Percentiles rank a stretch among this genome's conserved stretches.
These are phyloP conservation scores for Candida broadrunensis DNA, from an alignment of 805 yeast genomes.

Conservation along the genomic window DNA sequence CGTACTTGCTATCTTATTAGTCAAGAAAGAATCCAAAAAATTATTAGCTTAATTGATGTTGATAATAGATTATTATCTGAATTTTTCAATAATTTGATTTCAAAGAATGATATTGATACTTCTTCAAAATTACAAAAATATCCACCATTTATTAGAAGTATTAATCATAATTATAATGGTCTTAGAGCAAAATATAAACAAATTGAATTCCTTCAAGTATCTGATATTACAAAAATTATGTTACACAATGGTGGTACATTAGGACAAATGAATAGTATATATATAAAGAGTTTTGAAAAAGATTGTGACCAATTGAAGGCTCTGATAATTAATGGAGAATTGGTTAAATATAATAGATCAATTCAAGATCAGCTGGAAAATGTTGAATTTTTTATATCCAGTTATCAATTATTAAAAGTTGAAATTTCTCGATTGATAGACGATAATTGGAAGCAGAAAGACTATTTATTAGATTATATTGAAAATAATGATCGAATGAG, in stretches of 20 bases:
- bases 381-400: constrained; percentile 42
- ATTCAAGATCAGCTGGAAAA: constrained; percentile 68
- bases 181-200: constrained; percentile 17
- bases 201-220: constrained; percentile 16
- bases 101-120: constrained; percentile 38
- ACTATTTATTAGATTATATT: constrained; percentile 59
- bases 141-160: constrained; percentile 25
- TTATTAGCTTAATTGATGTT: constrained; percentile 11
- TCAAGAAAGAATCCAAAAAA: constrained; percentile 18
- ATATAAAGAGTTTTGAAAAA: constrained; percentile 31
- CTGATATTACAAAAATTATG: constrained; percentile 31
- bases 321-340: constrained; percentile 42
- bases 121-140: constrained; percentile 21
- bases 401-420: constrained; percentile 46
- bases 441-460: constrained; percentile 11
- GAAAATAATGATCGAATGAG: constrained; percentile 72
- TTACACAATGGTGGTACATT: constrained; percentile 35
- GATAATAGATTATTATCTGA: constrained; percentile 21
- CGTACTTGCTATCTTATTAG: constrained; percentile 33
- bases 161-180: constrained; percentile 21
- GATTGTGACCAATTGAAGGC: constrained; percentile 32
- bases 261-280: constrained; percentile 26
- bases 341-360: constrained; percentile 48
- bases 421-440: constrained; percentile 37
- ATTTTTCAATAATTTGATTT: constrained; percentile 26